Evolutionary conservation across 2,329 filamentous ascomycete species (phyloP).

Genomic region (Cladosporium sp.): DNA sequence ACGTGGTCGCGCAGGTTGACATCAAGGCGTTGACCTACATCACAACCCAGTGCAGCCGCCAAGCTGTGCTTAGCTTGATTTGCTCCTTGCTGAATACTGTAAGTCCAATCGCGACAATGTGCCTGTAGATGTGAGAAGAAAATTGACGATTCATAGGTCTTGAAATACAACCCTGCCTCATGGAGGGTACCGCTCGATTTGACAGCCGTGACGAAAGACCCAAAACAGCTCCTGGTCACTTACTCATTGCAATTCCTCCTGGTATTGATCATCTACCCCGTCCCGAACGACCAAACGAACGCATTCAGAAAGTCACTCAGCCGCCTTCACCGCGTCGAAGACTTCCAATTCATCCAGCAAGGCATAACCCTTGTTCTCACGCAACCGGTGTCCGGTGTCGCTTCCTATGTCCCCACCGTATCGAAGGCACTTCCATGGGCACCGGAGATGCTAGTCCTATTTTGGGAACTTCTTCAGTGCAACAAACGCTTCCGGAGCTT

Average conservation of each 20-base stretch:
- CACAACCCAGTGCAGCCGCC: constrained; percentile 81
- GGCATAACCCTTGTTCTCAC: constrained; percentile 58
- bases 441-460: constrained; percentile 92
- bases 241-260: constrained; percentile 90
- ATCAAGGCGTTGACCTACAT: constrained; percentile 83
- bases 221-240: constrained; percentile 78
- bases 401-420: constrained; percentile 79
- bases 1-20: constrained; percentile 70
- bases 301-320: constrained; percentile 90
- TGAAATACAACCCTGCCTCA: constrained; percentile 91
- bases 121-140: background rate
- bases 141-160: constrained; percentile 49
- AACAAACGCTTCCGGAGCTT: constrained; percentile 96
- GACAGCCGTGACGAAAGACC: constrained; percentile 80
- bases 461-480: constrained; percentile 95
- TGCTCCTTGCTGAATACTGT: constrained; percentile 94
- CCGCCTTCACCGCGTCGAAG: constrained; percentile 82
- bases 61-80: constrained; percentile 79
- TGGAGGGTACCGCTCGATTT: constrained; percentile 89
- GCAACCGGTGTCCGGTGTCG: constrained; percentile 82
- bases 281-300: constrained; percentile 56
- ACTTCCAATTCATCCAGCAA: constrained; percentile 79
- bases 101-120: constrained; percentile 33
- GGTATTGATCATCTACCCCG: constrained; percentile 39
- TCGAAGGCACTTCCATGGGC: constrained; percentile 78